Percentiles rank a stretch among this genome's conserved stretches.
Conservation (phyloP, 164 flowering plant species). For the Vitis rupestris region DNA sequence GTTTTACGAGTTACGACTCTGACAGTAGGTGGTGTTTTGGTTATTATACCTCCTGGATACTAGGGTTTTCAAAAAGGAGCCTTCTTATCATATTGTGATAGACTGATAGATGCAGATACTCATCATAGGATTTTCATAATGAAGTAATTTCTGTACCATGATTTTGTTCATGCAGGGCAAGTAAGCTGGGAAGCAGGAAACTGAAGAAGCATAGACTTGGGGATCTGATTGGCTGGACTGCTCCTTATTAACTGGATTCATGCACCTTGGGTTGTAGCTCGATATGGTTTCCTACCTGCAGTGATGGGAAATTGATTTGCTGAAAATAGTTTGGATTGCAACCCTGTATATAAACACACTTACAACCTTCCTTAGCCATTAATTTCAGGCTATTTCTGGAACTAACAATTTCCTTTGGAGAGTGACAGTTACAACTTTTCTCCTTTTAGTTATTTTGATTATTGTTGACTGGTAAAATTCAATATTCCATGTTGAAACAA, state of each 20-base stretch:
- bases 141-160: not conserved
- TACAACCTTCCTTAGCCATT: too few species aligned
- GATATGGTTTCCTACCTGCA: not conserved
- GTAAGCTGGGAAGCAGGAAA: conserved; percentile 58
- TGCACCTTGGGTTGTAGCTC: not conserved
- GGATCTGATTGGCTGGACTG: conserved; percentile 15
- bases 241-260: conserved; percentile 13
- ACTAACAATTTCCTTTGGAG: too few species aligned
- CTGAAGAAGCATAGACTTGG: conserved; percentile 50
- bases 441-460: too few species aligned
- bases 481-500: too few species aligned
- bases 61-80: not conserved
- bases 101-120: too few species aligned
- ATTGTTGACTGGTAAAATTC: too few species aligned
- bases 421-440: too few species aligned
- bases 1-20: too few species aligned
- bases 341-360: too few species aligned
- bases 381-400: too few species aligned
- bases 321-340: not conserved
- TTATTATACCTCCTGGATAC: too few species aligned
- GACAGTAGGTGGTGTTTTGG: too few species aligned
- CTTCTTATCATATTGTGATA: not conserved
- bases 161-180: conserved; percentile 47
- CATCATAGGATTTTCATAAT: not conserved
- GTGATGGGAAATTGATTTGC: not conserved